Evolutionary conservation across 495 filamentous ascomycete genomes (phyloP).

Genomic region (Trichocladium antarcticum): DNA sequence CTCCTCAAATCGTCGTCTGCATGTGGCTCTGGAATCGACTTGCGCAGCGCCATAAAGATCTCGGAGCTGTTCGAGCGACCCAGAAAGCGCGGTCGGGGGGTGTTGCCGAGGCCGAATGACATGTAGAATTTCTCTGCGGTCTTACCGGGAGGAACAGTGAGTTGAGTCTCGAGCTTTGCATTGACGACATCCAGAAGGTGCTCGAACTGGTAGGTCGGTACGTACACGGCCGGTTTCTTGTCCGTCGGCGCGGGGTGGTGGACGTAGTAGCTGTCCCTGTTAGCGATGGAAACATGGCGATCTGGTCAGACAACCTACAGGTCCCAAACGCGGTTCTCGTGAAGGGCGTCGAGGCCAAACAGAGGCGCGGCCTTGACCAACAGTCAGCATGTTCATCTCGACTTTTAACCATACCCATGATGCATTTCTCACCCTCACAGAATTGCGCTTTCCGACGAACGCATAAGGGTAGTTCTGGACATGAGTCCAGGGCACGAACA

Average conservation of each 20-base stretch:
- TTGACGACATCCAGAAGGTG: conserved; percentile 51
- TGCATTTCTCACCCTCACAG: conserved; percentile 29
- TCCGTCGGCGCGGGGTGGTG: conserved; percentile 36
- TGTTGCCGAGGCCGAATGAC: conserved; percentile 45
- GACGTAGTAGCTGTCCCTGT: conserved; percentile 52
- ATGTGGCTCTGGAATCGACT: conserved; percentile 18
- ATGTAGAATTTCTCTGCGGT: conserved; percentile 42
- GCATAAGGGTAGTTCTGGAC: conserved; percentile 50
- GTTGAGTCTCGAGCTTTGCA: conserved; percentile 29
- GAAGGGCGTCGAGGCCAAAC: conserved; percentile 46
- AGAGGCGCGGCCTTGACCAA: conserved; percentile 43
- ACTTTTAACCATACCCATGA: neutral
- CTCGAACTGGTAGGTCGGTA: conserved; percentile 52
- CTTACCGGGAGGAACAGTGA: conserved; percentile 42
- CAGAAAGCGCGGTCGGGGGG: conserved; percentile 52
- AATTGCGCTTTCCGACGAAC: conserved; percentile 40
- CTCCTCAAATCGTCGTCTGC: conserved; percentile 15
- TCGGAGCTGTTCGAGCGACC: conserved; percentile 39
- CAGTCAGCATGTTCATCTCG: conserved; percentile 1
- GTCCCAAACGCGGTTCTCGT: conserved; percentile 49
- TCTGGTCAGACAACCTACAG: conserved; percentile 45
- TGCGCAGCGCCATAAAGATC: conserved; percentile 24
- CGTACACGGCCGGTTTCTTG: conserved; percentile 47
- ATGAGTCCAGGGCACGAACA: conserved; percentile 50
- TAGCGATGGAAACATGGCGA: neutral